Base-by-base conservation (phyloP, 345 rosid species). In the Lumnitzera littorea region DNA sequence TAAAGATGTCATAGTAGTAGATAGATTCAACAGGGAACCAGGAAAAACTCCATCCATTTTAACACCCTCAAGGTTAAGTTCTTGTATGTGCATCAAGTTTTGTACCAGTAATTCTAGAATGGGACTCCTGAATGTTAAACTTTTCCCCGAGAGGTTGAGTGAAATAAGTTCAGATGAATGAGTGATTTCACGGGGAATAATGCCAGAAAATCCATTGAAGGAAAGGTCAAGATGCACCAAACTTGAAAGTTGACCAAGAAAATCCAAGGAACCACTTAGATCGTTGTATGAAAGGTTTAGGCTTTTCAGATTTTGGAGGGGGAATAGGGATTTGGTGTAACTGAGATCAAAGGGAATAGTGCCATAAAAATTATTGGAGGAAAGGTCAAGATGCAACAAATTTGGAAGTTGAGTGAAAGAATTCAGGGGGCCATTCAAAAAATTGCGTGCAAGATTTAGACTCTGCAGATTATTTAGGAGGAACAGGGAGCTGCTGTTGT, bases 91-190 rank as follows among this genome's bases (percentile, higher is more conserved):
- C 14, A 65, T 63, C 0, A 66, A 41, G 56, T 76, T 72, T 3
- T 16, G 53, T 13, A 25, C 27, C 11, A 69, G 31, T 57, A 5
- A 57, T n/a, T 12, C 36, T 23, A 47, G 31, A 27, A 20, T 20
- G 20, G 20, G 20, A 20, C 20, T 20, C 20, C 0, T 20, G 31
- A 27, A 27, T 27, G 31, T 20, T 20, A 20, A 20, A 27, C 31
- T 27, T 27, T 27, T 5, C 31, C 3, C 5, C 31, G 31, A 27
- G 31, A 27, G 31, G 31, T 3, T 67, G 62, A 73, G 62, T 13
- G 62, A 51, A 60, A 61, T 25, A 23, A 73, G 57, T 17, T 61
- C 51, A 7, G 66, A 52, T 10, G 48, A 47, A 15, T n/a, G 63
- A 43, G 56, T 50, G 17, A 67, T 5, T 63, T 68, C 50, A 29